These are phyloP conservation scores for Filobasidium wieringae DNA, from an alignment of 768 basidiomycete genomes.

Conservation along the genomic window DNA sequence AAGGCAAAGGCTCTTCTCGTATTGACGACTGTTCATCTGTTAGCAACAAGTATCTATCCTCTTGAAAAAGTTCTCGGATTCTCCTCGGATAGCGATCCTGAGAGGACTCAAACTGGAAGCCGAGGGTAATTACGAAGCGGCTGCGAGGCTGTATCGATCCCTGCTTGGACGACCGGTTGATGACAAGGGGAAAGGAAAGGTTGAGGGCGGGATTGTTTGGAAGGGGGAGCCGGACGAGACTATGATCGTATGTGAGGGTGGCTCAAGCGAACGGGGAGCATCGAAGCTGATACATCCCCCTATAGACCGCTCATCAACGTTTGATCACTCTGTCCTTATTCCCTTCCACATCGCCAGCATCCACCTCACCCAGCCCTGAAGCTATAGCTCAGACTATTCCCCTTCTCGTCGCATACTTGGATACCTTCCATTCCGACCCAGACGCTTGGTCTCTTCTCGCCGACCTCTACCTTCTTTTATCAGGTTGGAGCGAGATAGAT, in stretches of 20 bases:
- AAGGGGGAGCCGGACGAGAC: slow-evolving; percentile 8
- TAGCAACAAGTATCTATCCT: slow-evolving; percentile 23
- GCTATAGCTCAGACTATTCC: slow-evolving; percentile 16
- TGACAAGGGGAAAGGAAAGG: slow-evolving; percentile 2
- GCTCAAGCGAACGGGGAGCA: not conserved
- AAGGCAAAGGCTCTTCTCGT: not conserved
- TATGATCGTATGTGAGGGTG: slow-evolving; percentile 8
- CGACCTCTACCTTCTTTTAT: slow-evolving; percentile 32
- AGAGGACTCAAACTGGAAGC: slow-evolving; percentile 33
- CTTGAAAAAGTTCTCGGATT: slow-evolving; percentile 24
- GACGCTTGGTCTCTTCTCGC: slow-evolving; percentile 36
- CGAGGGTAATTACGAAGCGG: slow-evolving; percentile 18
- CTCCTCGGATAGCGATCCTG: slow-evolving; percentile 33
- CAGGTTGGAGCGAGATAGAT: not conserved
- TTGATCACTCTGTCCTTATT: slow-evolving; percentile 28
- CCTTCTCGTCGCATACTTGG: slow-evolving; percentile 33
- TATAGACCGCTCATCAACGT: slow-evolving; percentile 35
- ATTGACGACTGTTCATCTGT: not conserved
- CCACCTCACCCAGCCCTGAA: not conserved
- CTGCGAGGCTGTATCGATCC: slow-evolving; percentile 24
- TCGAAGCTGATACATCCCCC: not conserved
- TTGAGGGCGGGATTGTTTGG: not conserved
- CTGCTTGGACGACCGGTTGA: slow-evolving; percentile 17
- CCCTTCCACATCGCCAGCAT: slow-evolving; percentile 1
- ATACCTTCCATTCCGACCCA: slow-evolving; percentile 39